Percentiles rank a stretch among this genome's conserved stretches.
Evolutionary conservation across 2,329 filamentous ascomycete genomes (phyloP).

Genomic region (Trichoderma sp.): DNA sequence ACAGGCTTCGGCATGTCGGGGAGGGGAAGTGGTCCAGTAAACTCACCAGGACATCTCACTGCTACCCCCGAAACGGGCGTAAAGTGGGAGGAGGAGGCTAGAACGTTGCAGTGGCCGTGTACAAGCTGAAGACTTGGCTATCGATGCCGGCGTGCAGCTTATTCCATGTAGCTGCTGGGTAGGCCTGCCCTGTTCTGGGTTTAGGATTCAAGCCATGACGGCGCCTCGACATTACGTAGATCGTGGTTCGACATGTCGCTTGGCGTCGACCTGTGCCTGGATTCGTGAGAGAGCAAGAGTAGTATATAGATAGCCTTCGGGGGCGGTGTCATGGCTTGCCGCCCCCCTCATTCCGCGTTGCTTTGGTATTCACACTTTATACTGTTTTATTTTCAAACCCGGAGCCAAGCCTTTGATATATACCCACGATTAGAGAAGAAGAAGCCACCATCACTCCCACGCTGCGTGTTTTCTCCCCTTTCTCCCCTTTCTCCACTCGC

Average conservation of each 20-base stretch:
- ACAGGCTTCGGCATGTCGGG: conserved; percentile 12
- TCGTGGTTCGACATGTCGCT: background rate
- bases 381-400: background rate
- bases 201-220: background rate
- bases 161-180: background rate
- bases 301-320: background rate
- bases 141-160: background rate
- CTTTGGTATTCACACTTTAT: background rate
- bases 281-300: background rate
- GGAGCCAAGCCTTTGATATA: background rate
- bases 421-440: background rate
- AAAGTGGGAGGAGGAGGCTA: background rate
- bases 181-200: background rate
- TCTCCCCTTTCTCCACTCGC: background rate
- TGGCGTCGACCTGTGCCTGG: conserved; percentile 16
- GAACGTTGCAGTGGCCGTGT: background rate
- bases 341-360: background rate
- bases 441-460: background rate
- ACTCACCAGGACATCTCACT: background rate
- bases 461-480: background rate
- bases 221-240: conserved; percentile 14
- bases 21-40: background rate
- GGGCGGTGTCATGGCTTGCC: background rate
- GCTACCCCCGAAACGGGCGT: background rate
- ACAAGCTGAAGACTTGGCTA: background rate